Conservation (phyloP, 768 basidiomycete species). For the Zangia roseola region DNA sequence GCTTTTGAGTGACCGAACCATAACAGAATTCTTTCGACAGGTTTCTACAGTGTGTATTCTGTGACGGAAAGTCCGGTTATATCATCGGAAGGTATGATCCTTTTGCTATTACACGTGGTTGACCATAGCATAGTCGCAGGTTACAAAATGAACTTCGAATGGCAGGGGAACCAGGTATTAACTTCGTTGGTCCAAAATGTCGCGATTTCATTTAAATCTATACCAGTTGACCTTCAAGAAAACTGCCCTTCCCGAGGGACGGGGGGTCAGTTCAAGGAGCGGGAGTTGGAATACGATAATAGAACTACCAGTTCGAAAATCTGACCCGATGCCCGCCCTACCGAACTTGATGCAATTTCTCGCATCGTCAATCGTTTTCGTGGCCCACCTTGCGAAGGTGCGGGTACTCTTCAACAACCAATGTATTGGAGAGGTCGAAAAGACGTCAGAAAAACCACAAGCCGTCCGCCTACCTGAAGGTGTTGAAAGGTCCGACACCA, state of each 20-base stretch:
- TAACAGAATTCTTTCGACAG: constrained; percentile 24
- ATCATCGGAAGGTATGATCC: constrained; percentile 58
- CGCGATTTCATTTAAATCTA: no score
- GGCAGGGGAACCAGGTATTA: constrained; percentile 72
- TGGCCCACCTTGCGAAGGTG: constrained; percentile 70
- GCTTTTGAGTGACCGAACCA: background rate
- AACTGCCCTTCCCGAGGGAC: constrained; percentile 36
- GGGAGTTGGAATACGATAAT: constrained; percentile 54
- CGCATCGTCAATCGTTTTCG: constrained; percentile 90
- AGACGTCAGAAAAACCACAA: constrained; percentile 51
- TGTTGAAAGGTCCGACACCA: constrained; percentile 54
- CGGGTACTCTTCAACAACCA: constrained; percentile 79
- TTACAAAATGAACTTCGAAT: constrained; percentile 92
- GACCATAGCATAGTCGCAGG: constrained; percentile 36
- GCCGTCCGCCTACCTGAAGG: constrained; percentile 50
- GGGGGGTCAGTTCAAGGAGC: constrained; percentile 47
- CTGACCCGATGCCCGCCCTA: constrained; percentile 67
- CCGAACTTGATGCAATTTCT: constrained; percentile 89
- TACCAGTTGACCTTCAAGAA: no score
- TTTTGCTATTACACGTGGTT: background rate
- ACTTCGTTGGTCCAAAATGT: no score
- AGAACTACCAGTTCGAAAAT: constrained; percentile 80
- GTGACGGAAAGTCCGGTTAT: constrained; percentile 78
- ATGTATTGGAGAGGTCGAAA: constrained; percentile 62
- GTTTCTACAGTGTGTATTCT: constrained; percentile 74